A percentile compares a stretch with the other conserved stretches of the same genome.
Conservation (phyloP, 192 early-diverging fungal species). For the Rhizophagus prolifer region DNA sequence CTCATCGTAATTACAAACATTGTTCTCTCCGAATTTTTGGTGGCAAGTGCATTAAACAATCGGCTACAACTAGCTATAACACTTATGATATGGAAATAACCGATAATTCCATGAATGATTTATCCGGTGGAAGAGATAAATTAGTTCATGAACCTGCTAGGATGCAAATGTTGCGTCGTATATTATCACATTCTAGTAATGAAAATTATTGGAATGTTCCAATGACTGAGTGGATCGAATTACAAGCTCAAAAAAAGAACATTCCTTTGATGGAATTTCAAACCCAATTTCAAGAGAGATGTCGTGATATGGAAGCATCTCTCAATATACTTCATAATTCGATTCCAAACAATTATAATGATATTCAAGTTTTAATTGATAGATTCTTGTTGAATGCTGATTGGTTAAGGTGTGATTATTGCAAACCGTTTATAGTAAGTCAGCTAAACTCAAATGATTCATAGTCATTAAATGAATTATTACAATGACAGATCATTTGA, state of each 20-base stretch:
- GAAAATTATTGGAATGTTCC: slow-evolving; percentile 14
- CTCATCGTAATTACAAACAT: slow-evolving; percentile 7
- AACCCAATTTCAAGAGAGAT: slow-evolving; percentile 7
- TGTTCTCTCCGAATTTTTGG: slow-evolving; percentile 4
- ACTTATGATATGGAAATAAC: slow-evolving; percentile 10
- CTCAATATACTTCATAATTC: slow-evolving; percentile 1
- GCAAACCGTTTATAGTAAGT: slow-evolving; percentile 15
- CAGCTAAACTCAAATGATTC: not conserved
- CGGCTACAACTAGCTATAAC: not conserved
- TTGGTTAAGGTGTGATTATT: slow-evolving; percentile 15
- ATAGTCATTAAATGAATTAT: not conserved
- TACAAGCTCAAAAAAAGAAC: slow-evolving; percentile 12
- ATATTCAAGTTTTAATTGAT: not conserved
- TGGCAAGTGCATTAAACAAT: not conserved
- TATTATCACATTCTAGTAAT: slow-evolving; percentile 10
- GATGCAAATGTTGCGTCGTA: slow-evolving; percentile 12
- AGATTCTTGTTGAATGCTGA: slow-evolving; percentile 18
- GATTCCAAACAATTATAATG: slow-evolving; percentile 11
- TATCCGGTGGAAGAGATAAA: not conserved
- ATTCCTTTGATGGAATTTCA: slow-evolving; percentile 3
- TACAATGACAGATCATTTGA: not conserved
- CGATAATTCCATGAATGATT: not conserved
- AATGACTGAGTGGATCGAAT: slow-evolving; percentile 14
- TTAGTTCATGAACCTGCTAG: not conserved
- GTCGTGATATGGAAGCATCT: not conserved